Conservation (phyloP, 2,329 filamentous ascomycete species). For the Proliferodiscus dingleyae region DNA sequence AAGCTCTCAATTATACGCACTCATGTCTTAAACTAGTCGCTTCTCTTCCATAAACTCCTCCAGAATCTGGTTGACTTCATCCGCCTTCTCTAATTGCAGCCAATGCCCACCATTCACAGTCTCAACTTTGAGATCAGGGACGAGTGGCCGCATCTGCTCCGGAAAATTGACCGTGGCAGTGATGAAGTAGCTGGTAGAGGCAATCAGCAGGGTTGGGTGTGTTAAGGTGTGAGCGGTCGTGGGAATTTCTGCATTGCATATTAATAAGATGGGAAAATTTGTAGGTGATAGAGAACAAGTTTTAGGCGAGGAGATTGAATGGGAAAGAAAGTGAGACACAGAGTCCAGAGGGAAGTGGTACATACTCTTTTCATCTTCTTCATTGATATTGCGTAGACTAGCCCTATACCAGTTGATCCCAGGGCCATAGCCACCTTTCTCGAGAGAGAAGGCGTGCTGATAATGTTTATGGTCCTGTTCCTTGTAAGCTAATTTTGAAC, state of each 20-base stretch:
- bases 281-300: constrained; percentile 4
- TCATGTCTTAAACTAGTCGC: constrained; percentile 11
- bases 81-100: constrained; percentile 14
- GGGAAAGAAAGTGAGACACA: constrained; percentile 5
- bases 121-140: constrained; percentile 10
- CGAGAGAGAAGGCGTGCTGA: constrained; percentile 7
- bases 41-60: constrained; percentile 14
- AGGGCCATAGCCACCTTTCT: constrained; percentile 7
- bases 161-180: constrained; percentile 9
- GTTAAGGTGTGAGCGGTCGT: constrained; percentile 10
- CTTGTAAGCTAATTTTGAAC: constrained; percentile 7
- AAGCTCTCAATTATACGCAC: constrained; percentile 11
- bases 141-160: constrained; percentile 10
- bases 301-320: constrained; percentile 4
- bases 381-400: constrained; percentile 8
- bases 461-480: constrained; percentile 8
- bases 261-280: constrained; percentile 9
- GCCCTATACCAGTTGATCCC: constrained; percentile 9
- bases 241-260: constrained; percentile 12
- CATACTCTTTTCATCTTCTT: constrained; percentile 14
- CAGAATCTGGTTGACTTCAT: constrained; percentile 16
- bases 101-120: constrained; percentile 16
- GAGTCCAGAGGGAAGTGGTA: constrained; percentile 5
- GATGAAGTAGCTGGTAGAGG: constrained; percentile 10
- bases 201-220: constrained; percentile 11